Conservation (phyloP, 2,329 filamentous ascomycete genomes). For the Diplodia sapinea region DNA sequence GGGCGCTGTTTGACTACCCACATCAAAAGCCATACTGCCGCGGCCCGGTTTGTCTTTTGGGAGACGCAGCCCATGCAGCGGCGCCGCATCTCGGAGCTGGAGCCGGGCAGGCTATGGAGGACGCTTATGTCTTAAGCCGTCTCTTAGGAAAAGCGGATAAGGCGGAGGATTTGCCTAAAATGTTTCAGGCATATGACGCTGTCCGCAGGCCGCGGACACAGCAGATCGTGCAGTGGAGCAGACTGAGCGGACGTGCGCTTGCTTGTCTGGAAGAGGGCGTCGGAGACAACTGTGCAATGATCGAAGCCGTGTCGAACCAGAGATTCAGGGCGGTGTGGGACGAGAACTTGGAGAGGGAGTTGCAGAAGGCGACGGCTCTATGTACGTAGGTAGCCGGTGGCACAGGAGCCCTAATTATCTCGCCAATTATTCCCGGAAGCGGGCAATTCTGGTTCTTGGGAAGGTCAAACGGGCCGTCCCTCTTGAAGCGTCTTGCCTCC, state of each 20-base stretch:
- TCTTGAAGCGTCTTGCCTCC: slow-evolving; percentile 7
- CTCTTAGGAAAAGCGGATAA: slow-evolving; percentile 39
- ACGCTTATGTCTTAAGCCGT: slow-evolving; percentile 53
- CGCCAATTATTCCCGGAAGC: not conserved
- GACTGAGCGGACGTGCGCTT: slow-evolving; percentile 40
- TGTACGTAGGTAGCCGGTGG: not conserved
- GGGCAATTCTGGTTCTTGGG: not conserved
- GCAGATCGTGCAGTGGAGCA: slow-evolving; percentile 38
- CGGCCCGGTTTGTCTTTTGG: slow-evolving; percentile 50
- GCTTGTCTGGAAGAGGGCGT: slow-evolving; percentile 36
- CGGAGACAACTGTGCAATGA: slow-evolving; percentile 34
- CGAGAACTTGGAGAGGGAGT: slow-evolving; percentile 39
- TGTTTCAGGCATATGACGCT: slow-evolving; percentile 47
- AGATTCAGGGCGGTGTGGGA: slow-evolving; percentile 41
- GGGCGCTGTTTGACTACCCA: slow-evolving; percentile 63
- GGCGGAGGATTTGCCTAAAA: slow-evolving; percentile 37
- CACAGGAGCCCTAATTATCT: slow-evolving; percentile 5
- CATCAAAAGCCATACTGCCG: slow-evolving; percentile 55
- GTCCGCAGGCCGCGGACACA: slow-evolving; percentile 45
- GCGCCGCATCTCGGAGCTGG: slow-evolving; percentile 63
- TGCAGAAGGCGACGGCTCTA: slow-evolving; percentile 35
- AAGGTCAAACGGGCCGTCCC: slow-evolving; percentile 7
- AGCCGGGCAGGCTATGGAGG: slow-evolving; percentile 63
- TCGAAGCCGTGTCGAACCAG: slow-evolving; percentile 34
- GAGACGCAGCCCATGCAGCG: slow-evolving; percentile 61